Evolutionary conservation across 345 rosid genomes (phyloP).

Genomic region (Bruguiera parviflora): DNA sequence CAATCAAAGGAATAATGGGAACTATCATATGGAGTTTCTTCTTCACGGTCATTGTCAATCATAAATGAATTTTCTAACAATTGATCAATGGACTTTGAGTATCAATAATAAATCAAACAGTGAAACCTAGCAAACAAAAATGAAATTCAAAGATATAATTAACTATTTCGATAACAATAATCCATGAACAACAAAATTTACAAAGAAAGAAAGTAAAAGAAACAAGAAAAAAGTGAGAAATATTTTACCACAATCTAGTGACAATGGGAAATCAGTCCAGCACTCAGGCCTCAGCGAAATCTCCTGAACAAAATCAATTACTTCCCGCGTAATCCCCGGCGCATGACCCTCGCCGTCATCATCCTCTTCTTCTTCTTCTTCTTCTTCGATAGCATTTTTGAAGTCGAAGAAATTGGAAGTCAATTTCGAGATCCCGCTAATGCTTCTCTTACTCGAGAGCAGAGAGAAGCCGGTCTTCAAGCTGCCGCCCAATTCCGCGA

Average conservation of each 20-base stretch:
- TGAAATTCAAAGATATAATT: no score
- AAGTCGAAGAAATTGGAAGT: conserved; percentile 41
- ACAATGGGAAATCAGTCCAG: conserved; percentile 67
- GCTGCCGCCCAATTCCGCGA: conserved; percentile 66
- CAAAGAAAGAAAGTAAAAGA: no score
- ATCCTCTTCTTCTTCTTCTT: conserved; percentile 7
- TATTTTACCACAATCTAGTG: conserved; percentile 42
- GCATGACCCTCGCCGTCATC: conserved; percentile 29
- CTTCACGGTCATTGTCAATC: no score
- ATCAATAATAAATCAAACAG: no score
- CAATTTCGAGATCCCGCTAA: conserved; percentile 15
- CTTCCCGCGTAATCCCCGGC: conserved; percentile 53
- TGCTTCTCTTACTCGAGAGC: conserved; percentile 33
- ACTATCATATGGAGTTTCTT: no score
- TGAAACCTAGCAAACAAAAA: no score
- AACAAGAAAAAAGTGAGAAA: not conserved
- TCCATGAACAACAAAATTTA: no score
- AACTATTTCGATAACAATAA: no score
- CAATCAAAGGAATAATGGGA: no score
- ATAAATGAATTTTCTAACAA: no score
- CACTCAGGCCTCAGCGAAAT: conserved; percentile 50
- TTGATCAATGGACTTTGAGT: no score
- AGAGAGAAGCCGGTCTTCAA: conserved; percentile 47
- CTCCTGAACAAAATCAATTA: conserved; percentile 48
- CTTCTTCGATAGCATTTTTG: not conserved